Base-by-base conservation (phyloP, 1,284 basidiomycete genomes). In the Paramarasmius palmivorus region DNA sequence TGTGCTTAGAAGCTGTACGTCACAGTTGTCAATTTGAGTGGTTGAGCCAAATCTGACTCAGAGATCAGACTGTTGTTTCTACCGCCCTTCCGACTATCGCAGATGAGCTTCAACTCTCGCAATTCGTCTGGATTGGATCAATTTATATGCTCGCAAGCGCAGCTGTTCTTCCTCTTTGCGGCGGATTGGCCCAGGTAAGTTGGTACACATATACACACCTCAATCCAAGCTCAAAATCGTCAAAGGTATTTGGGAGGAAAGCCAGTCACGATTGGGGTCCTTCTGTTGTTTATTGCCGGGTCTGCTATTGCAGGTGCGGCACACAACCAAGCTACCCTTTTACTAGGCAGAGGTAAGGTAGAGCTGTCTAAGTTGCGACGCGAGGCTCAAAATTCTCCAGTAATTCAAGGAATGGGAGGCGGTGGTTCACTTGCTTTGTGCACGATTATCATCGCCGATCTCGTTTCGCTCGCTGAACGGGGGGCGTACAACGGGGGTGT, bases 391-490 rank as follows among this genome's bases (percentile, higher is more conserved):
- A n/a, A n/a, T n/a, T n/a, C n/a, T 15, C 22, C 14, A 68, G 73
- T 71, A 4, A 57, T 82, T 14, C 78, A 81, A 58, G 78, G 79
- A 2, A 55, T 78, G 37, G 79, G 79, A 32, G 73, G 72, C n/a
- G 79, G 79, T 1, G 76, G 72, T 3, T 75, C 76, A 53, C 57
- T 74, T 1, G 62, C 66, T 1, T 59, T 78, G 7, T 64, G 70
- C 2, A 67, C 73, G 35, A 78, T 80, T 51, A 67, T 78, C 44
- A 58, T 73, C 1, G 65, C 73, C 12, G 78, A 81, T 61, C 63
- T 82, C 25, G 73, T 76, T 1, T 65, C 76, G 1, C 66, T 78
- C 1, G 48, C 62, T 3, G 75, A 77, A 53, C 68, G 75, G 7
- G 75, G 41, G 10, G 8, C 23, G 20, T 44, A 44, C n/a, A 61